Evolutionary conservation across 768 basidiomycete genomes (phyloP), one percentile per base, ranked within the genome.

Genomic region (Collybia nuda): DNA sequence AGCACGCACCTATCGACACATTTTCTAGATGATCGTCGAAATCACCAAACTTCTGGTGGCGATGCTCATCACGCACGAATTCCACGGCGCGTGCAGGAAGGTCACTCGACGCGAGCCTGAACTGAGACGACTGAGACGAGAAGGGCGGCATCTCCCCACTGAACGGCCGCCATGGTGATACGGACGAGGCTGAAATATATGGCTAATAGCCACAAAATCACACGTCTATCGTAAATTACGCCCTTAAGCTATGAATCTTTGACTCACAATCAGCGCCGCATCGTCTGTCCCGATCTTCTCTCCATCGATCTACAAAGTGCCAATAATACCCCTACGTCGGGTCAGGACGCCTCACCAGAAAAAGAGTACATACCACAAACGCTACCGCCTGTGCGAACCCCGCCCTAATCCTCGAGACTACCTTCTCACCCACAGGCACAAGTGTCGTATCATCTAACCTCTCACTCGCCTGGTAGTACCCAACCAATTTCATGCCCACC

Each of bases 1-100:
- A 11, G 6, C 32, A 26, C 71, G 44, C 36, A 77, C 79, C 78
- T 50, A 82, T 78, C 5, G 71, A 78, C 42, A 84, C 83, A 64
- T 90, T 83, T 66, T 90, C 90, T 40, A 91, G 65, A 67, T 91
- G 86, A 56, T 91, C 90, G 51, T 92, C 90, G 54, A 91, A 91
- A 63, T 92, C 90, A 3, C 84, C 85, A 50, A 92, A 84, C 41
- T 76, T 71, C 50, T 75, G 67, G 50, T 86, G 83, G 46, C 75
- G 64, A n/a, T 69, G 70, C 37, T 69, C 61, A 39, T 82, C 76
- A 35, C 70, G 73, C 14, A 86, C 81, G 1, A 82, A 68, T 3
- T 64, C 57, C 12, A 80, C 62, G 1, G 85, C 81, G 9, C 71
- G 73, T 4, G 61, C 54, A 0, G 85, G 82, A 3, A 77, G 58